Base-by-base conservation (phyloP, 495 filamentous ascomycete species). In the Delitschia confertaspora region DNA sequence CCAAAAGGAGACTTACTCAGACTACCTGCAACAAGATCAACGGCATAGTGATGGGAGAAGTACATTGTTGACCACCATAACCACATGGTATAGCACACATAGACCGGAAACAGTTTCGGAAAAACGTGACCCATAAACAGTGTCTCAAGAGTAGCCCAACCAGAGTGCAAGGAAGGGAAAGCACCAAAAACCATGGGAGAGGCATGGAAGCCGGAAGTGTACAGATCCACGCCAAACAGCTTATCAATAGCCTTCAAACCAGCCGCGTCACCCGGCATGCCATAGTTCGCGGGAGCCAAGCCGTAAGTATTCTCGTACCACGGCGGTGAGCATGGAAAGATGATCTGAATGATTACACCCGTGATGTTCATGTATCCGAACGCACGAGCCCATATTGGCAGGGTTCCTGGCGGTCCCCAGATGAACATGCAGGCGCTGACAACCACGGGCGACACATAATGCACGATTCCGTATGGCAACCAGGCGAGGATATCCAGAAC, bases 61-160 rank as follows among this genome's bases (percentile, higher is more conserved):
- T 95, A 94, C 83, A 95, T 91, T 36, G 88, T 95, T n/a, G 88
- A 81, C 88, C 88, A 95, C 82, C 85, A 93, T 57, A 95, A 79
- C 88, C 88, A 95, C 40, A 80, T 69, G 7, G 79, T 80, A 63
- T 95, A 95, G 35, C 70, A 71, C 33, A 87, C 71, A 65, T 89
- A 91, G 19, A 88, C 58, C 25, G 78, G 76, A 50, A 78, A 75
- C 42, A 88, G 66, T 21, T 74, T 73, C 2, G 88, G 88, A 69
- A 95, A 95, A 57, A 85, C 75, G 56, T 89, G 79, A 61, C 79
- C 82, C 74, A 95, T 82, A 69, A 95, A 95, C n/a, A 94, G 69
- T 24, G 85, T 85, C 55, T 93, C 85, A 45, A 93, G 68, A 4
- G 85, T 86, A 19, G 88, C 87, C 59, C 79, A 82, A 8, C 77